Base-by-base conservation (phyloP, 805 yeast species). In the Candida chauliodis region DNA sequence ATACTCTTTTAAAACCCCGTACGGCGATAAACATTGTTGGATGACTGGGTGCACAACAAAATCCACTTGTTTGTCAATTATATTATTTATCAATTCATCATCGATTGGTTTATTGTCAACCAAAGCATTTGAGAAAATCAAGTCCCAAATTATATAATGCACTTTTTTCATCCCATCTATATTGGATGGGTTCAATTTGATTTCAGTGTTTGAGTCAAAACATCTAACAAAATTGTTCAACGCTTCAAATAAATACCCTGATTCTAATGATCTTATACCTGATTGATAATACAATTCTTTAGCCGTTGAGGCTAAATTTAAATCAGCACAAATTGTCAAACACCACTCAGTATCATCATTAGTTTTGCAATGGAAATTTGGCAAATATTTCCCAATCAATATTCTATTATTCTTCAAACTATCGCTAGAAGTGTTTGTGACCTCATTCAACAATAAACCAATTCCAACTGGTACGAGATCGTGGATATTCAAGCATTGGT, bases 341-440 rank as follows among this genome's bases (percentile, higher is more conserved):
- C 81, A 75, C 91, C 91, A 84, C 56, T 84, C 93, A 44, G 82
- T 69, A 53, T 84, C 95, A 53, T 84, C 90, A 51, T 80, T 82
- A 7, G 81, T 79, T 38, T 71, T 61, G 50, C 79, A 79, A 30
- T 79, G 68, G 52, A 67, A 84, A 16, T 69, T 71, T 4, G 87
- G 86, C 24, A 84, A 59, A 34, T 76, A 69, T 42, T 77, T 79
- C 3, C 77, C 70, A 24, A 84, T 68, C 1, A 76, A 69, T 11
- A 49, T 43, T 31, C 48, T 51, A 33, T 54, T 51, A 16, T 45
- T 43, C 10, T 59, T 59, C 37, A 67, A 54, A 2, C 76, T 56
- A 15, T 61, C 61, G 9, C 64, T 53, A n/a, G 73, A 69, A 14
- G 71, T 71, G 8, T 77, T 60, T 1, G 73, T 33, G 68, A 69